Evolutionary conservation across 257 asterid species (phyloP), one percentile per base, ranked within the genome.

Genomic region (Solanum arcanum): DNA sequence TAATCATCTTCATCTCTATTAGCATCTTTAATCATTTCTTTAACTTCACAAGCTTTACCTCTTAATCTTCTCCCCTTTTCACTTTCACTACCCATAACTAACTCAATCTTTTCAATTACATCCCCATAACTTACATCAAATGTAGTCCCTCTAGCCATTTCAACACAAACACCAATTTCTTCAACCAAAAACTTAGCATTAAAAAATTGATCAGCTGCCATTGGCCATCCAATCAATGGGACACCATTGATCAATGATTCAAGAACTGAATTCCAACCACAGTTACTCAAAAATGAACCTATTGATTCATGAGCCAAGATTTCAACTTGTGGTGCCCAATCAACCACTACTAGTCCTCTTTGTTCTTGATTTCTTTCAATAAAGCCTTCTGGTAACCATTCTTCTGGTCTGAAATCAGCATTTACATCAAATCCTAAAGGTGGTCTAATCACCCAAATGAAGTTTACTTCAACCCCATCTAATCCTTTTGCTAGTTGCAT

Each of bases 341-440:
- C 90, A 4, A 86, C 52, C 25, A 94, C 90, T 12, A 92, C 87
- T 27, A 91, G 68, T 5, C 96, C 95, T 62, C 85, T 89, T 18
- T 80, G 6, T 80, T 92, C 89, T 23, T 81, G 78, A 23, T 88
- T 62, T 4, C 91, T 84, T 68, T 90, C 85, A 25, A 90, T 16
- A 72, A 90, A 93, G 4, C 95, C 96, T 14, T 93, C 95, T 5
- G 98, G 98, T 76, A 92, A 88, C 96, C 95, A 94, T 60, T 94
- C 90, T 66, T 93, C 93, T 41, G 94, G 91, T 46, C 41, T 85
- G 52, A 94, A 92, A 33, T 90, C 92, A 10, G 90, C 90, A 41
- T 87, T 86, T 3, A 69, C 60, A 90, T 89, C 90, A 83, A 88
- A 92, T 2, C 94, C 98, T 4, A 92, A 33, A 29, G 94, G 98